Evolutionary conservation across 2,329 filamentous ascomycete genomes (phyloP).

Genomic region (Dothideomycetes sp.): DNA sequence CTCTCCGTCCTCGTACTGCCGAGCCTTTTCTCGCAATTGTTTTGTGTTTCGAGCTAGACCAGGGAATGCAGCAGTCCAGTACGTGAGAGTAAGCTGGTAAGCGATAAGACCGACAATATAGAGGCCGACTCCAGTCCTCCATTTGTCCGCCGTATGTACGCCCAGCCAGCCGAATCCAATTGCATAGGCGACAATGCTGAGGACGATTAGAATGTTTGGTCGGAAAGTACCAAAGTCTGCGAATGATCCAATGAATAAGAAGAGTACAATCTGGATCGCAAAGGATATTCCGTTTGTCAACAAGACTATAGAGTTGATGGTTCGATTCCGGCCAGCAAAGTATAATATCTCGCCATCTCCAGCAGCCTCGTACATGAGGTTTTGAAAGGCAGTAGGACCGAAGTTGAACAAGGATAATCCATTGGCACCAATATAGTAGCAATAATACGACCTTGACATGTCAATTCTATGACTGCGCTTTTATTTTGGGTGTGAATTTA

Average conservation of each 20-base stretch:
- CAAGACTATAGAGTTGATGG: conserved; percentile 56
- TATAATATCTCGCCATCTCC: conserved; percentile 39
- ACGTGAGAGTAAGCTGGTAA: conserved; percentile 57
- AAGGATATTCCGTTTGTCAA: conserved; percentile 58
- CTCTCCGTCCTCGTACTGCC: conserved; percentile 36
- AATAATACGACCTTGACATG: conserved; percentile 18
- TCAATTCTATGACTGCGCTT: not conserved
- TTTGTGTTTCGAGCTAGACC: conserved; percentile 44
- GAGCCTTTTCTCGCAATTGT: conserved; percentile 38
- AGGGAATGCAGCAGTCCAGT: conserved; percentile 57
- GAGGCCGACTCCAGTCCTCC: conserved; percentile 48
- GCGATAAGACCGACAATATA: conserved; percentile 58
- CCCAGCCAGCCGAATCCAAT: conserved; percentile 59
- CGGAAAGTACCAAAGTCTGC: conserved; percentile 56
- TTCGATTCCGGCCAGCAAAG: conserved; percentile 46
- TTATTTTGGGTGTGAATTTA: not conserved
- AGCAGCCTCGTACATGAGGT: conserved; percentile 50
- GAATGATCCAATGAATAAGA: conserved; percentile 41
- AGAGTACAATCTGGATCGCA: conserved; percentile 50
- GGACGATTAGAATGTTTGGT: conserved; percentile 50
- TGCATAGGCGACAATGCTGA: conserved; percentile 50
- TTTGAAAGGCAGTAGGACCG: conserved; percentile 54
- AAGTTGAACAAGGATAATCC: conserved; percentile 53
- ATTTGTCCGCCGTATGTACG: conserved; percentile 48
- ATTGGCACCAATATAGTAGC: conserved; percentile 58